Evolutionary conservation across 2,329 filamentous ascomycete species (phyloP).

Genomic region (Fusarium agapanthi): DNA sequence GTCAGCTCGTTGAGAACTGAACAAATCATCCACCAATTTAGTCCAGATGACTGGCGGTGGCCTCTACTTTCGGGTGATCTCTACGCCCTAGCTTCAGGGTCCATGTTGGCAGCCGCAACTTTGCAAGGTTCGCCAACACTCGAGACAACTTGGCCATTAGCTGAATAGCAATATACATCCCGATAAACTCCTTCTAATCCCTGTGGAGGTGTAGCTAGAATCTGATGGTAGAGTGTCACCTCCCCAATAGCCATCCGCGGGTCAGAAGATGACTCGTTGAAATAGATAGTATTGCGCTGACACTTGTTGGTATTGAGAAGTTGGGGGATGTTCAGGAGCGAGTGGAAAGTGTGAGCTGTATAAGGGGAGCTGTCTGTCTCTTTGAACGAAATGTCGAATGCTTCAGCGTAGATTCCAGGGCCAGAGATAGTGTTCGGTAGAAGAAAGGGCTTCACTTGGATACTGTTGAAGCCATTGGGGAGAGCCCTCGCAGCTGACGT

Average conservation of each 20-base stretch:
- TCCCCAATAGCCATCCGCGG: slow-evolving; percentile 10
- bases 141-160: slow-evolving; percentile 4
- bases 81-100: slow-evolving; percentile 3
- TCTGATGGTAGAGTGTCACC: slow-evolving; percentile 11
- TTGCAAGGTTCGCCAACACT: background rate
- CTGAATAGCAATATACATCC: slow-evolving; percentile 13
- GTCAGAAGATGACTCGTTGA: slow-evolving; percentile 1
- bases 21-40: background rate
- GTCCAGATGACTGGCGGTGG: accelerated
- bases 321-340: background rate
- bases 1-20: background rate
- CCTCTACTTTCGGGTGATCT: background rate
- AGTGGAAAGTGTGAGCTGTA: slow-evolving; percentile 7
- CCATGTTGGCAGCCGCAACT: slow-evolving; percentile 6
- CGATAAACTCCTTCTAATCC: slow-evolving; percentile 4
- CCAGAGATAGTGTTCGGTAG: slow-evolving; percentile 10
- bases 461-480: background rate
- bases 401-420: slow-evolving; percentile 7
- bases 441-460: slow-evolving; percentile 4
- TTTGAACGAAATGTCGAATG: slow-evolving; percentile 6
- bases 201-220: background rate
- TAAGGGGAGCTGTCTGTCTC: background rate
- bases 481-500: background rate
- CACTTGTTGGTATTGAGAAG: slow-evolving; percentile 14
- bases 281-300: slow-evolving; percentile 14